Base-by-base conservation (phyloP, 805 yeast species). In the Yarrowia deformans region DNA sequence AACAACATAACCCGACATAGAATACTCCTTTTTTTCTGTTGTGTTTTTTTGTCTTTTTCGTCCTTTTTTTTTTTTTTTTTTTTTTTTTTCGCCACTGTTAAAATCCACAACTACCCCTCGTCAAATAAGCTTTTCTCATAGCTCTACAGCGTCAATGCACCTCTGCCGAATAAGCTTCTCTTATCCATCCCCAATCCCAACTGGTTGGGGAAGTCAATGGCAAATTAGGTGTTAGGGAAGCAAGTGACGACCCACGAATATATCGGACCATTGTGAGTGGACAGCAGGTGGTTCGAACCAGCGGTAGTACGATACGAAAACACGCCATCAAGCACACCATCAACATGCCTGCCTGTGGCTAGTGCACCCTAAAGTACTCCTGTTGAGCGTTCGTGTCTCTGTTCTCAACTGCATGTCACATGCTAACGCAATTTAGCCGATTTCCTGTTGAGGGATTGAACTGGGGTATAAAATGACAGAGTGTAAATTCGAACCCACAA, bases 141-240 rank as follows among this genome's bases (percentile, higher is more conserved):
- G 29, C 4, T 23, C 29, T 23, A 23, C 29, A 23, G 29, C 29
- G 29, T 23, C 29, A 23, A 23, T 23, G 29, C 52, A 10, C 16
- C 8, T 1, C 43, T 8, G 8, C 43, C n/a, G 16, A 52, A 37
- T 37, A 19, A 13, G 14, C 45, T 52, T 13, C 32, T 19, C 63
- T 42, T 56, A 56, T 40, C 63, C 63, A 54, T 37, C 63, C 63
- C 63, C 63, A 56, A 56, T 40, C 63, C 63, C 63, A 56, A 54
- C 63, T 48, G 48, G 63, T 56, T 56, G 63, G 63, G 63, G 37
- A 56, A 56, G 29, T 56, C 63, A 40, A 56, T 56, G 10, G 63
- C 48, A 29, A 23, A 29, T 40, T 40, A 56, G 63, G 63, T 56
- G 48, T 23, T 23, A 39, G 29, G 63, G 63, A 54, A 54, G 60